A percentile compares a stretch with the other conserved stretches of the same genome.
Conservation (phyloP, 2,329 filamentous ascomycete species). For the Alternaria consortialis region DNA sequence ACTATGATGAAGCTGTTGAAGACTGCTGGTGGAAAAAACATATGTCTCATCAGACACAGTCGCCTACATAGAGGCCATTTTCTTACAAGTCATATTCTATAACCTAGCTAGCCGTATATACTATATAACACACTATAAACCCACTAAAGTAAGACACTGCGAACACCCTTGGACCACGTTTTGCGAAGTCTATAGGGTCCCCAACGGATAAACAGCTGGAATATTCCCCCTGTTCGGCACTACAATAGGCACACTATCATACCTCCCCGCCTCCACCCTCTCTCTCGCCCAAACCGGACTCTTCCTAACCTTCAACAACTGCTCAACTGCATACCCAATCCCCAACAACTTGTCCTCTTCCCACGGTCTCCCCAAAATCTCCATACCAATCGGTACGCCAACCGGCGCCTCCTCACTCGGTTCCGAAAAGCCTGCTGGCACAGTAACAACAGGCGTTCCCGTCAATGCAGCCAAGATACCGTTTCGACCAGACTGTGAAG, state of each 20-base stretch:
- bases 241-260: constrained; percentile 57
- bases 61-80: no score
- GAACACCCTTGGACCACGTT: no score
- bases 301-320: constrained; percentile 57
- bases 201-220: constrained; percentile 59
- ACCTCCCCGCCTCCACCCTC: constrained; percentile 51
- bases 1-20: no score
- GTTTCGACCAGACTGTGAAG: constrained; percentile 68
- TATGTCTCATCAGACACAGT: no score
- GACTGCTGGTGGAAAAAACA: no score
- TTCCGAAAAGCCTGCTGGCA: constrained; percentile 64
- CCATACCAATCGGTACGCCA: constrained; percentile 71
- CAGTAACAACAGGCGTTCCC: constrained; percentile 62
- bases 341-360: constrained; percentile 63
- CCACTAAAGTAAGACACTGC: no score
- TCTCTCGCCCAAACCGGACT: constrained; percentile 58
- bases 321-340: constrained; percentile 63
- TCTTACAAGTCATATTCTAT: no score
- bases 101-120: no score
- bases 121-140: no score
- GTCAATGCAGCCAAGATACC: constrained; percentile 65
- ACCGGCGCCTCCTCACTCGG: constrained; percentile 59
- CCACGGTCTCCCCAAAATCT: constrained; percentile 68
- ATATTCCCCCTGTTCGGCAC: constrained; percentile 56
- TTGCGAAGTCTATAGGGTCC: constrained; percentile 42